Base-by-base conservation (phyloP, 106 monocot species). In the Allium sativum region DNA sequence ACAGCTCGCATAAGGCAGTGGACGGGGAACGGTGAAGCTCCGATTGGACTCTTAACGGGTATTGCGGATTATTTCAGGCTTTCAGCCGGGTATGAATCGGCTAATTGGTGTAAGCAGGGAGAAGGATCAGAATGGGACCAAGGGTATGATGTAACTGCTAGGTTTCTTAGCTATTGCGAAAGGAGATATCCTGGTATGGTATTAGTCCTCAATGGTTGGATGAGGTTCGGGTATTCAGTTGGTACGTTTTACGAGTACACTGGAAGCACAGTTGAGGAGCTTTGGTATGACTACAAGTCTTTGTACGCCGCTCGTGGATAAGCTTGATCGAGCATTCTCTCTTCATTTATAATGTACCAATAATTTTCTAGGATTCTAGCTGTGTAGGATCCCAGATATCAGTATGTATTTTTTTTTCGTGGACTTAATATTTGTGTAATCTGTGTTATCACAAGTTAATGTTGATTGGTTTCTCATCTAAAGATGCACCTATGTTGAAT, bases 11-110 rank as follows among this genome's bases (percentile, higher is more conserved):
- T 31, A 69, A 67, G 31, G 5, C 31, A 31, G 31, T 31, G 31
- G 31, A 31, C 31, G 5, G 31, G 31, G 31, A 31, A 31, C 5
- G 31, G 31, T 31, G 31, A 31, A 1, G 72, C 77, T 0, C 56
- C 55, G 1, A 45, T 64, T 1, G 83, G 87, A 6, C 62, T 88
- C 14, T 72, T 83, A 44, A 75, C 79, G 55, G 88, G 83, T 21
- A 75, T 83, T 16, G 83, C 88, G 1, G 88, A 88, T 66, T 88
- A 54, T 44, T 77, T 83, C 56, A 55, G 83, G 74, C 62, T 88
- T 42, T 77, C 73, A 55, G 84, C 78, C 10, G 73, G 70, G 21
- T 81, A 81, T 50, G 74, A 66, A 21, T 71, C 84, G 12, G 17
- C 45, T 15, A 65, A 74, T 52, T 84, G 84, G 88, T 75, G 64